Evolutionary conservation across 768 basidiomycete genomes (phyloP).

Genomic region (Scleroderma citrinum): DNA sequence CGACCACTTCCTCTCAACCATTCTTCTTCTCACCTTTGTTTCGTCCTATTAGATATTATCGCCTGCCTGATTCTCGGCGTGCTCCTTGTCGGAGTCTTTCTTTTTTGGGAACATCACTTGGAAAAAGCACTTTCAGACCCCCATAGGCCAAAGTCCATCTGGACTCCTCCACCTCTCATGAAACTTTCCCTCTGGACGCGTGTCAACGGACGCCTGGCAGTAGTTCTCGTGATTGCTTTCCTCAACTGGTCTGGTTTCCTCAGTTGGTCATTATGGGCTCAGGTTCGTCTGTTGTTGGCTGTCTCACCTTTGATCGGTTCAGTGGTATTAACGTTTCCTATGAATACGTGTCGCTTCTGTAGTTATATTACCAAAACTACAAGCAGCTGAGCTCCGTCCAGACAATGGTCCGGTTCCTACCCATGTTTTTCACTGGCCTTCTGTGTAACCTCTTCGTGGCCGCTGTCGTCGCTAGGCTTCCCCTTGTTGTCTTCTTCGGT

Average conservation of each 20-base stretch:
- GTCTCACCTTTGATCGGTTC: background rate
- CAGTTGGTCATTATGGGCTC: conserved; percentile 48
- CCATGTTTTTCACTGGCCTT: conserved; percentile 64
- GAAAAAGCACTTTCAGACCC: conserved; percentile 29
- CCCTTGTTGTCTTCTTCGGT: conserved; percentile 56
- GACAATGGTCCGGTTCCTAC: conserved; percentile 61
- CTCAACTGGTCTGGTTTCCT: conserved; percentile 56
- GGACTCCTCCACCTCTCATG: conserved; percentile 59
- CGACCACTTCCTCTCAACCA: conserved; percentile 12
- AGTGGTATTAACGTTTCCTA: background rate
- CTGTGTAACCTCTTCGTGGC: conserved; percentile 63
- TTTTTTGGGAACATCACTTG: conserved; percentile 61
- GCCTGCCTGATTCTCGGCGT: conserved; percentile 59
- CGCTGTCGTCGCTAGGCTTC: conserved; percentile 47
- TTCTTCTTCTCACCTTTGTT: conserved; percentile 17
- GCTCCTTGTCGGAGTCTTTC: conserved; percentile 47
- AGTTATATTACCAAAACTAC: conserved; percentile 75
- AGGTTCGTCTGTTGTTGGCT: conserved; percentile 20
- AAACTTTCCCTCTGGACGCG: conserved; percentile 56
- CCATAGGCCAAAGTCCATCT: conserved; percentile 17
- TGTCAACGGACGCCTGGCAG: conserved; percentile 56
- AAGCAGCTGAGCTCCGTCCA: conserved; percentile 45
- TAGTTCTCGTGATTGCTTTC: conserved; percentile 58
- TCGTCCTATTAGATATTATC: conserved; percentile 53
- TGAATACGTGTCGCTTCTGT: background rate